phyloP scores from a whole-genome alignment of 768 basidiomycete genomes.

The Tricholomella constricta region DNA sequence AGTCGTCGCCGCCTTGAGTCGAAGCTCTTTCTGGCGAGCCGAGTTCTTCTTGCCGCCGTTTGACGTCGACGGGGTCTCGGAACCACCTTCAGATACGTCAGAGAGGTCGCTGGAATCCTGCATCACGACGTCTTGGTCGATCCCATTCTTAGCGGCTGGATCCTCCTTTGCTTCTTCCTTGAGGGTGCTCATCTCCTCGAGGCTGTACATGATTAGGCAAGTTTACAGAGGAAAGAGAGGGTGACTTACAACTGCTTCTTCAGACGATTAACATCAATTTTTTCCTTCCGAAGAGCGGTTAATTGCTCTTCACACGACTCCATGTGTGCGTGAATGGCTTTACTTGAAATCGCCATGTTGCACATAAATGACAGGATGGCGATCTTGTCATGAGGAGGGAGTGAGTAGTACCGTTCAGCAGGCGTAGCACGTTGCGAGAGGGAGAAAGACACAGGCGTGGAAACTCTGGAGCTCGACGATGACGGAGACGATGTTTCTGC shows the following conservation, averaged over 20 bases:
- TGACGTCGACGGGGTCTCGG: slow-evolving; percentile 60
- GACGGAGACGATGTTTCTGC: slow-evolving; percentile 45
- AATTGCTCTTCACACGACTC: slow-evolving; percentile 88
- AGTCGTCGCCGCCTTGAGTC: slow-evolving; percentile 52
- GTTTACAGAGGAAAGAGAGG: not conserved
- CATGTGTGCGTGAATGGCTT: slow-evolving; percentile 84
- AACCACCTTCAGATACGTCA: slow-evolving; percentile 67
- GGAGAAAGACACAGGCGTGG: slow-evolving; percentile 45
- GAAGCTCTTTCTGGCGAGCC: slow-evolving; percentile 52
- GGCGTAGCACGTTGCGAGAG: slow-evolving; percentile 53
- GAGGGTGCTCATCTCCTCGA: slow-evolving; percentile 75
- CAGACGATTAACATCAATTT: slow-evolving; percentile 90
- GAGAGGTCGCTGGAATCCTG: slow-evolving; percentile 75
- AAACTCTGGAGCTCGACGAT: slow-evolving; percentile 45
- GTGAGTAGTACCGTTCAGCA: slow-evolving; percentile 66
- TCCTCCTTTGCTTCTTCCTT: slow-evolving; percentile 58
- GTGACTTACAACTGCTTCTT: slow-evolving; percentile 82
- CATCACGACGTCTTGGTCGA: slow-evolving; percentile 59
- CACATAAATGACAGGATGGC: slow-evolving; percentile 86
- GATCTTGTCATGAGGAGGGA: slow-evolving; percentile 80
- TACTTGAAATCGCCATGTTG: slow-evolving; percentile 88
- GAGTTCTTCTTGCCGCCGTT: slow-evolving; percentile 47
- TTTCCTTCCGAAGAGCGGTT: slow-evolving; percentile 92
- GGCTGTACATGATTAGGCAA: slow-evolving; percentile 38
- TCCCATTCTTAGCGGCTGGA: slow-evolving; percentile 42